Base-by-base conservation (phyloP, 2,329 filamentous ascomycete genomes). In the Hymenoscyphus fructigenus region DNA sequence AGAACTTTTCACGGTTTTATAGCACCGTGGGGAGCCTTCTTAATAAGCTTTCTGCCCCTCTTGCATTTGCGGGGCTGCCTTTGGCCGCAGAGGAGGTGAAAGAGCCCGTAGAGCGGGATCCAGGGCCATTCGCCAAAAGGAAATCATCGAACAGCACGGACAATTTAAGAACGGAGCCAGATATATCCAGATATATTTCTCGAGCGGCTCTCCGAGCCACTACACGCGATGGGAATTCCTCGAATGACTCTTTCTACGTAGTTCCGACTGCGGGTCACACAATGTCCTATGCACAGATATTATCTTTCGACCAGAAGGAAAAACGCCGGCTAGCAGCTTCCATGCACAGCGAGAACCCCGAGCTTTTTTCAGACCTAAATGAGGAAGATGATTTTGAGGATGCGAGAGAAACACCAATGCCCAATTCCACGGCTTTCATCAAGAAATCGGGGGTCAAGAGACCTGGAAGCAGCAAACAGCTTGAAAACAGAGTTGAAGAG, bases 51-150 rank as follows among this genome's bases (percentile, higher is more conserved):
- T 96, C 94, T 0, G 93, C 93, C 0, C 93, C 93, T 1, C 82
- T 99, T 34, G 94, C 93, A 3, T 99, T 97, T 79, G 92, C 95
- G 4, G 94, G 94, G 0, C 84, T 99, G 9, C 95, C 95, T 0
- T 82, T 99, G 5, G 85, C 87, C 32, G 75, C 75, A 34, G 82
- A 84, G 60, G 78, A 79, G 36, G 73, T 82, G 20, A 82, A 76
- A 0, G 67, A 72, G 14, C 72, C 79, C 17, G 32, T 57, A 20
- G 56, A 75, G 70, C 41, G 74, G 72, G 70, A 79, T 60, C 74
- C 81, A 66, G 65, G 77, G 64, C 70, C 81, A 68, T 73, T 76
- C 63, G 68, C 76, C 64, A 77, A 80, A 65, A 58, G 57, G 36
- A 71, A 66, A 23, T 28, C 60, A 32, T 60, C 67, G n/a, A 63